Base-by-base conservation (phyloP, 2,329 filamentous ascomycete species). In the Elsinoe necatrix region DNA sequence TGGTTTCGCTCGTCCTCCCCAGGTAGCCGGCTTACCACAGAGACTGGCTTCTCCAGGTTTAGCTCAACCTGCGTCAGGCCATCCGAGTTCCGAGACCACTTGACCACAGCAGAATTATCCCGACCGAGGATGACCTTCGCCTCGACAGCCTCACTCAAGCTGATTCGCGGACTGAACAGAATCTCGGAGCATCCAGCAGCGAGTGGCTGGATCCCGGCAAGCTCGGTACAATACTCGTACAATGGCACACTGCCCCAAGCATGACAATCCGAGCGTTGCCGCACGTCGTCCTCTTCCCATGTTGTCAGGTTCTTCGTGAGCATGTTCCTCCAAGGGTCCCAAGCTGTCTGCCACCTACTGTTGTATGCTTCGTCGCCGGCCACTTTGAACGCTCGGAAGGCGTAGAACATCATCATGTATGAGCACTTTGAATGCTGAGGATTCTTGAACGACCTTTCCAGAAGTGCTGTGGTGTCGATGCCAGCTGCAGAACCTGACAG, bases 191-290 rank as follows among this genome's bases (percentile, higher is more conserved):
- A 50, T 14, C 45, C 45, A 50, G 65, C 57, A 12, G 52, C 52
- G 18, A 55, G 3, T 29, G 56, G 59, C 31, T 43, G 63, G 63
- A 27, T 63, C 58, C 52, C 66, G 57, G 72, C 61, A 31, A 75
- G 8, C 60, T 74, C 72, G 7, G 68, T 68, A 29, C 66, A 70
- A 37, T 67, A 74, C 57, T 74, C 72, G 52, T 74, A 74, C 3
- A 75, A 63, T 0, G 72, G 72, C 14, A 72, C 70, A 56, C 70
- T 71, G 1, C 72, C 70, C 73, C 71, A 75, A 1, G 72, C 72
- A 63, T 75, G 72, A 51, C 73, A 75, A 60, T 75, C 73, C 1
- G 71, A 74, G 3, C 72, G 66, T 58, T 73, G 71, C 2, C 68
- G 62, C 4, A 75, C 72, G 56, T 71, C 67, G 51, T 75, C 72